Evolutionary conservation across 1,284 basidiomycete genomes (phyloP).

Genomic region (Boletellus deceptivus): DNA sequence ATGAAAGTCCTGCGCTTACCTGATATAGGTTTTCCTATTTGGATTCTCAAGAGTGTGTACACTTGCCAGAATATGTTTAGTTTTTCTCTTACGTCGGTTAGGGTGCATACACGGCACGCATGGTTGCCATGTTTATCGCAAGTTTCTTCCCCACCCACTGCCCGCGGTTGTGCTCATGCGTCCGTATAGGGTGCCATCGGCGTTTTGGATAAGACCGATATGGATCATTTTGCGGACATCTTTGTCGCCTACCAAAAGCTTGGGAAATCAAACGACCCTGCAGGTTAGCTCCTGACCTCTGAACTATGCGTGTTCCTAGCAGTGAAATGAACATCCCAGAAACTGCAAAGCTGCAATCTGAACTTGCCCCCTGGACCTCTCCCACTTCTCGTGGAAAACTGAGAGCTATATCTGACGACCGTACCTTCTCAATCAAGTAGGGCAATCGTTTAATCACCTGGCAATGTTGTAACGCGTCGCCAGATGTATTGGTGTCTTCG

Average conservation of each 20-base stretch:
- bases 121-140: slow-evolving; percentile 68
- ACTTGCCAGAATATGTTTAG: background rate
- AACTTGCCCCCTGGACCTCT: slow-evolving; percentile 53
- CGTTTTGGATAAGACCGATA: slow-evolving; percentile 60
- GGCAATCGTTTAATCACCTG: slow-evolving; percentile 11
- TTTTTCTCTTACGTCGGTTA: slow-evolving; percentile 6
- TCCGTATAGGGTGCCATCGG: slow-evolving; percentile 56
- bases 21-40: slow-evolving; percentile 60
- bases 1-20: slow-evolving; percentile 8
- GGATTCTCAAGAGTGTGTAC: slow-evolving; percentile 63
- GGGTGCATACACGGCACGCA: slow-evolving; percentile 72
- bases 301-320: background rate
- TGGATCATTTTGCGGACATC: slow-evolving; percentile 66
- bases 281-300: slow-evolving; percentile 37
- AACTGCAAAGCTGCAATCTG: slow-evolving; percentile 38
- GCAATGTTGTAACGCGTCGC: slow-evolving; percentile 1
- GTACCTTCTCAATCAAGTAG: slow-evolving; percentile 62
- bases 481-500: slow-evolving; percentile 71
- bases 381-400: slow-evolving; percentile 48
- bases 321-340: slow-evolving; percentile 35
- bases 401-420: slow-evolving; percentile 45
- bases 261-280: slow-evolving; percentile 47
- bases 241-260: slow-evolving; percentile 60
- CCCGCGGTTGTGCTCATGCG: background rate
- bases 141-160: slow-evolving; percentile 17